Conservation (phyloP, 176 grass and related monocot genomes). For the Oropetium thomaeum region DNA sequence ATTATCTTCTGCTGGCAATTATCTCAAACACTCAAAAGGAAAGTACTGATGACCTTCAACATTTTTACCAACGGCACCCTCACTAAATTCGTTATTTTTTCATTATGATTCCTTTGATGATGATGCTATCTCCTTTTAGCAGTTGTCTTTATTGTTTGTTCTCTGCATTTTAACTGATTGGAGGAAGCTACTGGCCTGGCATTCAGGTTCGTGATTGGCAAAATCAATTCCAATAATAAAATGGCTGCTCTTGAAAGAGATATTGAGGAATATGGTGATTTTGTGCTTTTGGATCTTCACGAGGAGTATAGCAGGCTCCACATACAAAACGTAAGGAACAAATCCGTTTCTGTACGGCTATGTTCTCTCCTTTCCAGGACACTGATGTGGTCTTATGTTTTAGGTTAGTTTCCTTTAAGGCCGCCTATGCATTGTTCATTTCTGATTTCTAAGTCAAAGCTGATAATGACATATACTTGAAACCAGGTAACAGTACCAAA, state of each 20-base stretch:
- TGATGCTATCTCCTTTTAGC: not conserved
- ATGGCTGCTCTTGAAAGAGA: constrained; percentile 83
- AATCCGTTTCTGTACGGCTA: not conserved
- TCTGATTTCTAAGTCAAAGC: constrained; percentile 99
- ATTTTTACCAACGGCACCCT: not conserved
- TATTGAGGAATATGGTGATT: constrained; percentile 91
- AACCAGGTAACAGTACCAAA: constrained; percentile 50
- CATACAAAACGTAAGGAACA: constrained; percentile 85
- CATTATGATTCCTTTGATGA: not conserved
- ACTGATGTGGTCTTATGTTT: constrained; percentile 70
- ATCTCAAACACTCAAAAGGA: not conserved
- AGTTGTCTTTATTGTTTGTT: not conserved
- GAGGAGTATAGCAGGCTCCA: constrained; percentile 97
- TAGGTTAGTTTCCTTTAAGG: constrained; percentile 99
- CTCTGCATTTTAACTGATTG: constrained; percentile 49
- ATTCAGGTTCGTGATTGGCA: constrained; percentile 91
- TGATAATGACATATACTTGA: constrained; percentile 97
- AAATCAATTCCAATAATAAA: constrained; percentile 80
- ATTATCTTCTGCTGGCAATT: not conserved
- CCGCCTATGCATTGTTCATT: constrained; percentile 88
- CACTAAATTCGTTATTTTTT: too few relatives aligned
- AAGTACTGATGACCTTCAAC: not conserved
- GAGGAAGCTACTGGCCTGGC: constrained; percentile 86
- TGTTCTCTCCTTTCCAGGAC: constrained; percentile 14
- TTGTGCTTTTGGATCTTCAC: constrained; percentile 86